Evolutionary conservation across 2,329 filamentous ascomycete genomes (phyloP), one percentile per base, ranked within the genome.

Genomic region (Xylogone sp.): DNA sequence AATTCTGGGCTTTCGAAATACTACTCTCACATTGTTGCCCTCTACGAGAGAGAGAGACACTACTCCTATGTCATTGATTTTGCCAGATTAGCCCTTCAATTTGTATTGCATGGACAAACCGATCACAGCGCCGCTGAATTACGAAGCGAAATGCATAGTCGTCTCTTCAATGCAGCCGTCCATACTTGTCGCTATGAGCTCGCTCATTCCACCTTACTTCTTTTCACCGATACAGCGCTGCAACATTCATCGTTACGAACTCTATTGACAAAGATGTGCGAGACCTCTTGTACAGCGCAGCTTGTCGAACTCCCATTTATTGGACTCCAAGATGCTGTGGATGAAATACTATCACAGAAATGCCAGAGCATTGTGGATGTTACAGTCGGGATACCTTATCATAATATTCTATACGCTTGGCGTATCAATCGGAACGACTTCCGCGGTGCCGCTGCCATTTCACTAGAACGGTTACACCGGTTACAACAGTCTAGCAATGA

Each of bases 381-480:
- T 34, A 75, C 74, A 51, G 74, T 71, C 39, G 82, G 81, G 9
- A 79, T 84, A 1, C 88, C 90, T 3, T 96, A 92, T 65, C 89
- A 94, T 65, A 88, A 93, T 62, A 87, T 97, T 51, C 81, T 97
- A 45, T 96, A 97, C 68, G 86, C 92, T 2, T 97, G 93, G 83
- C 84, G 94, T 48, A 86, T 96, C 58, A 84, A 84, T 56, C 86
- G 86, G n/a, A 83, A 84, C 62, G 89, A 97, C 71, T 96, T 91
- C 76, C 88, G 93, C 43, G 94, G 93, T 47, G 84, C 82, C 1
- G 83, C 84, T 2, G 77, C 81, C 2, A 74, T 84, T 22, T 72
- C 86, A 4, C 71, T 86, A 20, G 82, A 87, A 61, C 76, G 82
- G 31, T 77, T 88, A 49, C 79, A 83, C 59, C 83, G 82, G 66